Evolutionary conservation across 306 rosid species (phyloP).

Genomic region (Prinsepia uniflora): DNA sequence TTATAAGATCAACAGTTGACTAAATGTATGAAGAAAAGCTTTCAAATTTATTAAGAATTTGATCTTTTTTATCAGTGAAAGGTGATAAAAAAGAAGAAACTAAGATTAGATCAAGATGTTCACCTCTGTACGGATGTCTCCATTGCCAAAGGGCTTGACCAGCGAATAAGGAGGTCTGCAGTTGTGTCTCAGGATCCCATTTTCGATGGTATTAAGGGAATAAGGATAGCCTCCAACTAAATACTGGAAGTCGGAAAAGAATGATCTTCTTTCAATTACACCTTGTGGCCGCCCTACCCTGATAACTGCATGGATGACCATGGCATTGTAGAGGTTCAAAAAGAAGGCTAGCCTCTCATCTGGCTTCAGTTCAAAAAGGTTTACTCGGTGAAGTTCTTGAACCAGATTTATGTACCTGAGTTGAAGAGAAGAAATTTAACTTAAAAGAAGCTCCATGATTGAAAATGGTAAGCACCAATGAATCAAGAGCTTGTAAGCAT

Average conservation of each 20-base stretch:
- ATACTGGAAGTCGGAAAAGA: slow-evolving; percentile 70
- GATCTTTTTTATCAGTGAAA: background rate
- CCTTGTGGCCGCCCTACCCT: slow-evolving; percentile 68
- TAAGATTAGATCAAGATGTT: background rate
- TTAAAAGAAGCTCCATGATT: background rate
- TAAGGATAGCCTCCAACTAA: slow-evolving; percentile 76
- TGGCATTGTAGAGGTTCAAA: slow-evolving; percentile 88
- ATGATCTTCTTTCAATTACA: slow-evolving; percentile 70
- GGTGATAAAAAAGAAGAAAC: background rate
- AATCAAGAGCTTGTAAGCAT: background rate
- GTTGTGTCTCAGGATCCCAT: slow-evolving; percentile 86
- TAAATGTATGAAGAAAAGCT: background rate
- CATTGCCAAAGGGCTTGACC: slow-evolving; percentile 58
- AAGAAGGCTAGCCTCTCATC: slow-evolving; percentile 78
- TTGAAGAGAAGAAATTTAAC: background rate
- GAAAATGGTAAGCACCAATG: background rate
- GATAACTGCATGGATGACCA: slow-evolving; percentile 82
- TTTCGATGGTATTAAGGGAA: slow-evolving; percentile 53
- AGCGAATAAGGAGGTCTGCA: slow-evolving; percentile 75
- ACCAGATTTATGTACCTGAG: slow-evolving; percentile 73
- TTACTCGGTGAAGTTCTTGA: slow-evolving; percentile 70
- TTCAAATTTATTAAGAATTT: background rate
- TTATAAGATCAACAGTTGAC: background rate
- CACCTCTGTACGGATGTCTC: slow-evolving; percentile 77
- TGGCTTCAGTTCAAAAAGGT: slow-evolving; percentile 55